A percentile compares a stretch with the other conserved stretches of the same genome.
phyloP scores from a whole-genome alignment of 2,329 filamentous ascomycete genomes.

The Periconia sp. region DNA sequence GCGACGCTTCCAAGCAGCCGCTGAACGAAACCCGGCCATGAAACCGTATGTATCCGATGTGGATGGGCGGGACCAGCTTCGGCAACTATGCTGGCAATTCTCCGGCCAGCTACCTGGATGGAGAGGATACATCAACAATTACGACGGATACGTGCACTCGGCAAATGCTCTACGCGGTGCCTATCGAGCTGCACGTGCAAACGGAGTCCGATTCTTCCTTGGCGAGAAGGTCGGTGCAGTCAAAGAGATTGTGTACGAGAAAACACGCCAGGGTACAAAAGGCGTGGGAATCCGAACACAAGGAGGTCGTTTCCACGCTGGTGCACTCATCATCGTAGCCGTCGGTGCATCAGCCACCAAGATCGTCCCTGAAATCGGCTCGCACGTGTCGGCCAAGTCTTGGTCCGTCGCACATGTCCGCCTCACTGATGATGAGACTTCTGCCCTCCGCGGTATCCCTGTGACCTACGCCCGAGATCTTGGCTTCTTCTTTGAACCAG shows the following conservation, averaged over 20 bases:
- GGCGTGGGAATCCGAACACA: constrained; percentile 46
- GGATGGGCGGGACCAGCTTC: constrained; percentile 48
- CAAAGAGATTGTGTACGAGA: constrained; percentile 49
- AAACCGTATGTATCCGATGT: constrained; percentile 50
- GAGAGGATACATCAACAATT: constrained; percentile 64
- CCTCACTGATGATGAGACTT: constrained; percentile 61
- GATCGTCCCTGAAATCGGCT: constrained; percentile 58
- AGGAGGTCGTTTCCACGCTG: constrained; percentile 46
- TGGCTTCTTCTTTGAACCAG: constrained; percentile 71
- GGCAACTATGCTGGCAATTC: constrained; percentile 54
- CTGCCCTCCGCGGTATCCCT: constrained; percentile 62
- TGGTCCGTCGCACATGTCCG: constrained; percentile 67
- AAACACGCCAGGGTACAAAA: constrained; percentile 24
- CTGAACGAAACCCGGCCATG: constrained; percentile 49
- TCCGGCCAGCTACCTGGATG: constrained; percentile 57
- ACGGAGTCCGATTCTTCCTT: constrained; percentile 53
- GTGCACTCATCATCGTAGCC: constrained; percentile 56
- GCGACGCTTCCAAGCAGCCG: constrained; percentile 50
- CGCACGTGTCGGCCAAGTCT: constrained; percentile 60
- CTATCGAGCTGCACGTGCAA: constrained; percentile 50
- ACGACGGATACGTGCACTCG: constrained; percentile 64
- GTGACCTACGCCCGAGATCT: constrained; percentile 67
- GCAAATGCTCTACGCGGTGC: constrained; percentile 58
- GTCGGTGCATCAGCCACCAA: constrained; percentile 58
- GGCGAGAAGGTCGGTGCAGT: constrained; percentile 49